phyloP scores from a whole-genome alignment of 2,329 filamentous ascomycete species.

The Cryphonectria radicalis region DNA sequence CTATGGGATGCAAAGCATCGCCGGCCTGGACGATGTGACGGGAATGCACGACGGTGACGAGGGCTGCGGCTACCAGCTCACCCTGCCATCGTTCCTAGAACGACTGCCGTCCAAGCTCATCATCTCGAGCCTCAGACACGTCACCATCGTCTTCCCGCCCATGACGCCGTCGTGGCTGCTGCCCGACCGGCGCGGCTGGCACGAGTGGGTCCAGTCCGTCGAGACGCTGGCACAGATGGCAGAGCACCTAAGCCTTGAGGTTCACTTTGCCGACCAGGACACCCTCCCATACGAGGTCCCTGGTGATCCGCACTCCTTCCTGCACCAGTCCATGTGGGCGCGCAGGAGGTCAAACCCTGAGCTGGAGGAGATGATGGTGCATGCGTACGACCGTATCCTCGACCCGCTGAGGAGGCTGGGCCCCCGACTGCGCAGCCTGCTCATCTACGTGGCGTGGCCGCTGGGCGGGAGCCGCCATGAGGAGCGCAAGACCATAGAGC shows the following conservation, averaged over 20 bases:
- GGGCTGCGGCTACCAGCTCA: not conserved
- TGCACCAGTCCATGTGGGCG: not conserved
- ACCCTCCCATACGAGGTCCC: not conserved
- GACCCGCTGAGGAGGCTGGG: not conserved
- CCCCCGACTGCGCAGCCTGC: constrained; percentile 3
- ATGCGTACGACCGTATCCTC: not conserved
- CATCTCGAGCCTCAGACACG: not conserved
- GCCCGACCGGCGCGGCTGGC: not conserved
- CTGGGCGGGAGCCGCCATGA: not conserved
- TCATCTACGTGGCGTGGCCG: constrained; percentile 6
- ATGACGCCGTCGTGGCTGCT: constrained; percentile 2
- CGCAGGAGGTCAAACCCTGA: not conserved
- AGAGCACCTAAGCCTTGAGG: not conserved
- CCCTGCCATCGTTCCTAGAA: constrained; percentile 3
- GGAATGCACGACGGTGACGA: not conserved
- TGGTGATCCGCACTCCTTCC: not conserved
- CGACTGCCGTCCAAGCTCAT: not conserved
- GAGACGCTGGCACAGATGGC: constrained; percentile 1
- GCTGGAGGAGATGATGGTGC: not conserved
- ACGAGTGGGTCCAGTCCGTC: constrained; percentile 3
- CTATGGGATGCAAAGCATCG: not conserved
- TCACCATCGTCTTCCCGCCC: constrained; percentile 6
- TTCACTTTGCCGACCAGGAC: constrained; percentile 3
- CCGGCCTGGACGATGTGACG: not conserved
- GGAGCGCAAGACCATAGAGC: not conserved